Evolutionary conservation across 2,329 filamentous ascomycete genomes (phyloP), one percentile per base, ranked within the genome.

Genomic region (Penicillium sp.): DNA sequence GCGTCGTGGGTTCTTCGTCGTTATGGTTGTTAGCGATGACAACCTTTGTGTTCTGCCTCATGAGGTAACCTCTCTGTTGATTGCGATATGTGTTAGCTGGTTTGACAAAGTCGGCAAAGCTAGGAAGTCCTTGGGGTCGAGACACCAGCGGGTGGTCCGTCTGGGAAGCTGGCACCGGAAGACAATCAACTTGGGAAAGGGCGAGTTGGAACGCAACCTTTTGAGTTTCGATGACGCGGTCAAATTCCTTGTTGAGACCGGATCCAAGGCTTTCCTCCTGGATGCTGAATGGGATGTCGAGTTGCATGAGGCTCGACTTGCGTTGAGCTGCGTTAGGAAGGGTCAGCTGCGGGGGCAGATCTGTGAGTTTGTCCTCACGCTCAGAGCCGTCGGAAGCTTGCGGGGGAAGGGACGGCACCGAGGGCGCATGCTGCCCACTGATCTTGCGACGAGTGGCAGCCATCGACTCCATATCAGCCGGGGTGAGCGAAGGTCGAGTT

Each of bases 11-110:
- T 57, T 71, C 84, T 65, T 68, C 86, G 54, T 86, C 78, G 57
- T 87, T 86, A 40, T 80, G 78, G 65, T 79, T 84, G 67, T 86
- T 95, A n/a, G 93, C 93, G 43, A 95, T 84, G 44, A 98, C 89
- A 46, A 98, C 81, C 71, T 97, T 97, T 3, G 92, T 97, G 72
- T 97, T 98, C 64, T 98, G 92, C 64, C 93, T 85, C 92, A 97
- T 98, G 40, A 97, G 79, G 66, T 98, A 98, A 49, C 93, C 93
- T 76, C 95, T 91, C 91, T 96, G 87, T 83, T 78, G 79, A 60
- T 72, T 77, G 61, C 74, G 64, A 65, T 70, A 78, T 64, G 75
- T 66, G 79, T 89, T 84, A 89, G 86, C 79, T 82, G 78, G 72
- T 50, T 64, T 52, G 56, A 60, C 61, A 59, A 42, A 56, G 60